Conservation (phyloP, 83 land plant species). For the Picea abies region DNA sequence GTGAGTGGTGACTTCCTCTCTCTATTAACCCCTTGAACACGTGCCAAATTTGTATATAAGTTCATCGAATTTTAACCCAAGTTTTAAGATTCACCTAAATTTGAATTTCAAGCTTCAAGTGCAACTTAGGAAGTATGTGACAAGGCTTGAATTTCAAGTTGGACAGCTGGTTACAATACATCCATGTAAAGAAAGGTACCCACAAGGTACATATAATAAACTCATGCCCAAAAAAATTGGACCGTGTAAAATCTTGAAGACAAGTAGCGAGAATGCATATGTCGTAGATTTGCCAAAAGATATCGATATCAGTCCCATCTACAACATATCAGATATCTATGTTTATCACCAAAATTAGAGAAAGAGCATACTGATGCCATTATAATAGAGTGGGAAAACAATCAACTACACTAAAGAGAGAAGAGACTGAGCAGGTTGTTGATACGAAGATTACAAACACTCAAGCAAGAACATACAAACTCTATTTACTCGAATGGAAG, state of each 20-base stretch:
- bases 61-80: too few relatives aligned
- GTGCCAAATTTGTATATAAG: too few relatives aligned
- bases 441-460: background rate
- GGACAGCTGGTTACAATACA: background rate
- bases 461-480: background rate
- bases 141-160: background rate
- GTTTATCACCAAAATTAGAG: background rate
- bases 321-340: background rate
- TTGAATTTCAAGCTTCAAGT: too few relatives aligned
- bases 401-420: background rate
- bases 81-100: too few relatives aligned
- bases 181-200: background rate
- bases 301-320: background rate
- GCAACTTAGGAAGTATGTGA: background rate
- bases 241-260: background rate
- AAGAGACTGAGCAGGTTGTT: background rate
- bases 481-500: background rate
- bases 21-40: too few relatives aligned
- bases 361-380: background rate
- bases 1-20: too few relatives aligned
- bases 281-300: background rate
- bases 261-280: background rate
- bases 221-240: background rate
- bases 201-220: background rate
- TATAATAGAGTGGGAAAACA: background rate